Conservation (phyloP, 805 yeast species). For the Candida orba region DNA sequence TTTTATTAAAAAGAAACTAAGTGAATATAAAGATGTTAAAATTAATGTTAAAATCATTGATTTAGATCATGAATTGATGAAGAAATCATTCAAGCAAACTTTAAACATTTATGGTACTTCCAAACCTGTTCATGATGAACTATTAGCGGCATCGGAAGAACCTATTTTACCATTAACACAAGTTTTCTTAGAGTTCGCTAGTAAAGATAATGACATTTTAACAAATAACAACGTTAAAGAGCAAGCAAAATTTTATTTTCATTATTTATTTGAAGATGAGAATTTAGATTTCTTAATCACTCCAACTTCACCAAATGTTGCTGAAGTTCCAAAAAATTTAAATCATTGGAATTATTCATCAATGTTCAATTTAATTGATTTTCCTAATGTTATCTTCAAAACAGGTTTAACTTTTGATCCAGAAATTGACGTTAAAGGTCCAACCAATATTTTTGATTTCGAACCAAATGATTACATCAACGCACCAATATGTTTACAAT, state of each 20-base stretch:
- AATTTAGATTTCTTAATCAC: conserved; percentile 59
- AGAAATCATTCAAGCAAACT: conserved; percentile 47
- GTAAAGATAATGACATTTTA: conserved; percentile 52
- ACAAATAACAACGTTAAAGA: conserved; percentile 53
- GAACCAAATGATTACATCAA: conserved; percentile 24
- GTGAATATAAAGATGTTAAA: conserved; percentile 30
- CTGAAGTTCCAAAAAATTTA: conserved; percentile 57
- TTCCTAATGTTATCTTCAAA: conserved; percentile 61
- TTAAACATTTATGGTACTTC: conserved; percentile 50
- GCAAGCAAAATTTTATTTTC: conserved; percentile 47
- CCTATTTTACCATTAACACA: conserved; percentile 60
- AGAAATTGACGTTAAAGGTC: conserved; percentile 40
- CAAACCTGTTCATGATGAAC: conserved; percentile 46
- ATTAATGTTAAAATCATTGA: conserved; percentile 39
- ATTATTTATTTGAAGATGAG: conserved; percentile 43
- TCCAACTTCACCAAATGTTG: conserved; percentile 63
- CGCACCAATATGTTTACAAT: conserved; percentile 47
- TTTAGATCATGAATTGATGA: conserved; percentile 46
- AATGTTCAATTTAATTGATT: conserved; percentile 63
- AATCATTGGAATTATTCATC: conserved; percentile 78
- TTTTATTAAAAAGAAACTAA: conserved; percentile 44
- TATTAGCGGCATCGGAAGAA: conserved; percentile 59
- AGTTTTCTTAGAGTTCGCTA: conserved; percentile 51
- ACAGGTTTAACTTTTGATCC: conserved; percentile 59
- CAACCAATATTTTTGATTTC: conserved; percentile 14